Percentiles rank a stretch among this genome's conserved stretches.
Conservation (phyloP, 2,329 filamentous ascomycete genomes). For the Orbilia ellipsospora region DNA sequence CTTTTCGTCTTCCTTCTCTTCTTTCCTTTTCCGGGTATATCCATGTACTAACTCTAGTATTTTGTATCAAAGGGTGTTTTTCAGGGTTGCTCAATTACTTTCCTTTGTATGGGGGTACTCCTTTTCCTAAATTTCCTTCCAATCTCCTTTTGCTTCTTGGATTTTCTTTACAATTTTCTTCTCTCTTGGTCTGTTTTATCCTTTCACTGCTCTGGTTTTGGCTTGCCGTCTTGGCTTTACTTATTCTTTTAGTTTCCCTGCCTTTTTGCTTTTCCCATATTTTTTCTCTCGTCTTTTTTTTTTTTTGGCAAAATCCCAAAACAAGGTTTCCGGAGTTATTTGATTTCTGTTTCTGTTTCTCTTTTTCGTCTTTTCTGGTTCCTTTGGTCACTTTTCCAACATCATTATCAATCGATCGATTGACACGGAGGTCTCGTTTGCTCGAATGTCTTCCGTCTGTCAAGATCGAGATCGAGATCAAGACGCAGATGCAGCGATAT, state of each 20-base stretch:
- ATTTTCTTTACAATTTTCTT: conserved; percentile 23
- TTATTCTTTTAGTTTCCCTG: conserved; percentile 35
- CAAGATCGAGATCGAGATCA: neutral
- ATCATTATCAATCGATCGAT: neutral
- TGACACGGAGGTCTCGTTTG: conserved; percentile 9
- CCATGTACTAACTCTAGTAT: conserved; percentile 51
- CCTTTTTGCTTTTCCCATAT: conserved; percentile 14
- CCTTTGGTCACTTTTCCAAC: conserved; percentile 5
- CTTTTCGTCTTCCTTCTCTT: neutral
- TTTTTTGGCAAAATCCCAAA: conserved; percentile 33
- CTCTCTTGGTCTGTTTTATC: conserved; percentile 11
- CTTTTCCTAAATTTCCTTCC: conserved; percentile 6
- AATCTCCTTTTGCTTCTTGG: conserved; percentile 32
- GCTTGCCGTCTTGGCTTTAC: conserved; percentile 29
- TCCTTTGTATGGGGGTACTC: conserved; percentile 50
- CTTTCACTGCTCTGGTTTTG: conserved; percentile 6
- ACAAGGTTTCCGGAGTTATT: conserved; percentile 51
- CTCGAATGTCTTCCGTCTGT: conserved; percentile 6
- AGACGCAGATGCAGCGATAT: conserved; percentile 1
- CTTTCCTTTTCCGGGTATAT: conserved; percentile 42
- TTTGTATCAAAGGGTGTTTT: conserved; percentile 51
- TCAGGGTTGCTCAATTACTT: conserved; percentile 35
- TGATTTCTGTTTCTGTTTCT: conserved; percentile 30
- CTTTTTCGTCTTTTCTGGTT: conserved; percentile 17
- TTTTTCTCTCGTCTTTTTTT: conserved; percentile 12